Conservation (phyloP, 139 green algal species). For the Chlamydomonas eustigma region DNA sequence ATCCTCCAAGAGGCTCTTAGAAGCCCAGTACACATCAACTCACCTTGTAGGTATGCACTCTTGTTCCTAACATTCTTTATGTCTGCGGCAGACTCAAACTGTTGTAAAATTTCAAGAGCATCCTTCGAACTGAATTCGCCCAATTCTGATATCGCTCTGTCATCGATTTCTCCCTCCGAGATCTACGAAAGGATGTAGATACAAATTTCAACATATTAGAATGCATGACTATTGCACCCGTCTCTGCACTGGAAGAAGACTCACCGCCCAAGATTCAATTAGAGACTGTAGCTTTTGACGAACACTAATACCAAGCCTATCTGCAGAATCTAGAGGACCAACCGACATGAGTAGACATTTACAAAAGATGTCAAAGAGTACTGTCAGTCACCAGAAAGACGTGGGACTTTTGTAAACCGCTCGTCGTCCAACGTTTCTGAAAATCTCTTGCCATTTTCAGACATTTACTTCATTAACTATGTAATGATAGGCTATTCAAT, state of each 20-base stretch:
- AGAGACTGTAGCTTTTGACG: background rate
- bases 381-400: too few species aligned
- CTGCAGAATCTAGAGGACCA: too few species aligned
- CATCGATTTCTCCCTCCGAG: background rate
- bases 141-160: background rate
- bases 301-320: background rate
- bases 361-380: too few species aligned
- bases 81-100: slow-evolving; percentile 2
- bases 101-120: background rate
- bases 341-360: too few species aligned
- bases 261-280: background rate
- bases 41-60: slow-evolving; percentile 8
- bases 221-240: background rate
- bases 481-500: too few species aligned
- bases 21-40: too few species aligned
- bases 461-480: too few species aligned
- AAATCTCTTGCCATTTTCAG: too few species aligned
- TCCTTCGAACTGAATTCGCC: background rate
- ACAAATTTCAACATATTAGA: background rate
- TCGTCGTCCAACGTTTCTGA: too few species aligned
- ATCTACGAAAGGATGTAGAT: background rate
- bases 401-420: too few species aligned
- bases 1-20: too few species aligned
- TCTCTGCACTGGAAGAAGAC: too few species aligned
- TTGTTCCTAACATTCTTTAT: slow-evolving; percentile 1